A percentile compares a stretch with the other conserved stretches of the same genome.
These are phyloP conservation scores for Adansonia rubrostipa DNA, from an alignment of 441 rosid species.

Conservation along the genomic window DNA sequence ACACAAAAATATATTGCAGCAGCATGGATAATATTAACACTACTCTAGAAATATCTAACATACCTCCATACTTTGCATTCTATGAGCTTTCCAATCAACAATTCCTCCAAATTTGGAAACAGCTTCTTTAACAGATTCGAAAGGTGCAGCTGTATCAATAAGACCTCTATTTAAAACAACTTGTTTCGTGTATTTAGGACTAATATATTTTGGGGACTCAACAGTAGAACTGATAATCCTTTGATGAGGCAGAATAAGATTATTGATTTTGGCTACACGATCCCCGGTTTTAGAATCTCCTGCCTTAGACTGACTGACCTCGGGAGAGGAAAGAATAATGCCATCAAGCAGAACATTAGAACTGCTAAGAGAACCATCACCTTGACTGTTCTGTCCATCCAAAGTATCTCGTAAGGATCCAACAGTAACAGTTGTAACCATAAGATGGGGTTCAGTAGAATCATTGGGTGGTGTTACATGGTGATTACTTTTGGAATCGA, in stretches of 20 bases:
- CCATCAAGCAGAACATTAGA: slow-evolving; percentile 10
- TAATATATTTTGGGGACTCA: slow-evolving; percentile 40
- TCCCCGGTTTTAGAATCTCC: neutral
- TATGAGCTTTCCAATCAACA: slow-evolving; percentile 96
- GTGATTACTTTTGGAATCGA: slow-evolving; percentile 21
- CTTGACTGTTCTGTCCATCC: neutral
- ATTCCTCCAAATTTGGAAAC: slow-evolving; percentile 97
- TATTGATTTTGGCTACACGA: neutral
- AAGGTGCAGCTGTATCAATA: slow-evolving; percentile 84
- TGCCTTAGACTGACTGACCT: neutral
- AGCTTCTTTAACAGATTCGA: slow-evolving; percentile 93
- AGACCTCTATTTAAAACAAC: slow-evolving; percentile 44
- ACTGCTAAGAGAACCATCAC: neutral
- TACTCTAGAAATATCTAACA: neutral
- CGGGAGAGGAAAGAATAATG: slow-evolving; percentile 19
- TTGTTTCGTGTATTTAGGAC: neutral
- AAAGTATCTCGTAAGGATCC: neutral
- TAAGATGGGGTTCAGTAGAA: neutral
- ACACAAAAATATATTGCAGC: slow-evolving; percentile 16
- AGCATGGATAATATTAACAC: slow-evolving; percentile 14
- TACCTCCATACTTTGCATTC: slow-evolving; percentile 82
- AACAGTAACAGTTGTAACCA: neutral
- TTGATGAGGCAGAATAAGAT: slow-evolving; percentile 21
- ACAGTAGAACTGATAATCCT: slow-evolving; percentile 15
- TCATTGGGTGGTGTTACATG: neutral